phyloP scores from a whole-genome alignment of 345 rosid species.

The Eucalyptus regnans region DNA sequence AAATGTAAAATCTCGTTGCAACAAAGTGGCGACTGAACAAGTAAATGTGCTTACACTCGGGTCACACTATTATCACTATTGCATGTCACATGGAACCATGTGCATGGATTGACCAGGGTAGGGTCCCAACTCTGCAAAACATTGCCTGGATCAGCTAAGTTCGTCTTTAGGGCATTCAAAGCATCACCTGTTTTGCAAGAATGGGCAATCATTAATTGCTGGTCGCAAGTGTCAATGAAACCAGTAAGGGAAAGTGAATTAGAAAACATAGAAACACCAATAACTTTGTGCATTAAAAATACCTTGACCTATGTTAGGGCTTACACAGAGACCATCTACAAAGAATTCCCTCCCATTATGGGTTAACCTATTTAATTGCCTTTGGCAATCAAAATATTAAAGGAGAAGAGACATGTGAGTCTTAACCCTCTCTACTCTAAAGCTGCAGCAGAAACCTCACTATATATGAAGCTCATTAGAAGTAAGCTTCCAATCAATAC shows the following conservation, averaged over 20 bases:
- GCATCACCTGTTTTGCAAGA: slow-evolving; percentile 59
- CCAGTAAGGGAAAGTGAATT: not conserved
- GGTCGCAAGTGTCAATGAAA: not conserved
- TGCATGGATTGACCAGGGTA: slow-evolving; percentile 69
- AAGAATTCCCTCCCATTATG: not conserved
- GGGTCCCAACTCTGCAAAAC: slow-evolving; percentile 81
- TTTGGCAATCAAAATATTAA: not conserved
- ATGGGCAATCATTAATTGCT: not conserved
- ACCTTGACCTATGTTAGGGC: not conserved
- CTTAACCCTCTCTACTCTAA: not conserved
- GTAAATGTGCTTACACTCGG: slow-evolving; percentile 56
- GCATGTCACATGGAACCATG: slow-evolving; percentile 86
- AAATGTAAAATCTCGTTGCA: not conserved
- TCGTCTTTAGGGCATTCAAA: slow-evolving; percentile 56
- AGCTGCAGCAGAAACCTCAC: not conserved
- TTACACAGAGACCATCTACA: not conserved
- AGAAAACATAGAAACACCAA: not conserved
- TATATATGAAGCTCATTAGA: not conserved
- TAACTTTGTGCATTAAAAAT: not conserved
- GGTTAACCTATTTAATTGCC: not conserved
- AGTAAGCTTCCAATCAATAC: not conserved
- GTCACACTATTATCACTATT: slow-evolving; percentile 52
- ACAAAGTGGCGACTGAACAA: not conserved
- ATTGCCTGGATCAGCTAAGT: slow-evolving; percentile 58
- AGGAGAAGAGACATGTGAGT: not conserved